Base-by-base conservation (phyloP, 345 rosid genomes). In the Salix suchowensis region DNA sequence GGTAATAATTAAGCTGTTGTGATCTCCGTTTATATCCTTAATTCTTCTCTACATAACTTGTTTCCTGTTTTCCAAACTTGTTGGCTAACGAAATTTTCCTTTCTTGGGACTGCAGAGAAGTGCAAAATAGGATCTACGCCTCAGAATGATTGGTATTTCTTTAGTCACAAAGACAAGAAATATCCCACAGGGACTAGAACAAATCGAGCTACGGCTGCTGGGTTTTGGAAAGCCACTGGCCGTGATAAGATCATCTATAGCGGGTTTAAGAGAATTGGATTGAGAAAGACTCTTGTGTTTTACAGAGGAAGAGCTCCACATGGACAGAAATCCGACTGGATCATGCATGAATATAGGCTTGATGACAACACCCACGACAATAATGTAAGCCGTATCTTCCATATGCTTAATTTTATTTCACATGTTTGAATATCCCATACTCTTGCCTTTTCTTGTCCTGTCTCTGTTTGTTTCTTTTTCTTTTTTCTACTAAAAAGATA, bases 191-290 rank as follows among this genome's bases (percentile, higher is more conserved):
- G 99, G 52, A 93, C 97, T 1, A 82, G 99, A 84, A 96, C 99
- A 16, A 96, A 96, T 81, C 86, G 99, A 2, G 99, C 98, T 0
- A 96, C 99, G 1, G 87, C 94, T 0, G 94, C 92, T 16, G 99
- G 99, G 13, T 96, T 96, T 78, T 96, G 99, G 99, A 96, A 96
- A 80, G 99, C 99, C 18, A 96, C 99, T 0, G 99, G 99, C 34
- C 91, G 98, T 1, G 99, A 93, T 70, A 96, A 96, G 95, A 91
- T 92, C 79, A 96, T 96, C 8, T 89, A 86, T 37, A 88, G 96
- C 39, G 84, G 94, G 9, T 84, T 85, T 60, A 81, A 76, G 65
- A 86, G 96, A 76, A 96, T 96, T 67, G 99, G 99, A 18, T 74
- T 92, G 79, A 89, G 98, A 77, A 96, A 96, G 90, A 96, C 99